Base-by-base conservation (phyloP, 2,329 filamentous ascomycete genomes). In the Pseudonectria foliicola region DNA sequence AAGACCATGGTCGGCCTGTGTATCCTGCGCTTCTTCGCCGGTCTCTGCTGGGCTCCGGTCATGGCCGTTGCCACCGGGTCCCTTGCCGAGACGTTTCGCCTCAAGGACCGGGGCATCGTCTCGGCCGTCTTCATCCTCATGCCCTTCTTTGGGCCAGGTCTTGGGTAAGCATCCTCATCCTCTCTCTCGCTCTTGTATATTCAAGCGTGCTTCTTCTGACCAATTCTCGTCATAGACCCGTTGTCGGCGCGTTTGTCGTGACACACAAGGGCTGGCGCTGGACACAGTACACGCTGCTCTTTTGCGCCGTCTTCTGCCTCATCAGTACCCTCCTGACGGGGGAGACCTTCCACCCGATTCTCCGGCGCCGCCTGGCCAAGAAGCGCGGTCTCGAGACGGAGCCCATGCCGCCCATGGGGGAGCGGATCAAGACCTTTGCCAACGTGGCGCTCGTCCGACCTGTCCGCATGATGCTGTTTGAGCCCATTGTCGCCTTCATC, bases 401-500 rank as follows among this genome's bases (percentile, higher is more conserved):
- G 1, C 42, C 45, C 0, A 32, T 33, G 0, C 49, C 54, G 0
- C 53, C 62, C 0, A 11, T 57, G 4, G 7, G 30, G 1, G 33
- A 46, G 7, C 54, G 48, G 4, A 29, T 63, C 16, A 46, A 43
- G 13, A 13, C 41, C 2, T 69, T 72, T 38, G 40, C 67, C 3
- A 56, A 63, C 0, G 54, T 65, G 1, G 64, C 67, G 2, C 51
- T 75, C 2, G 40, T 72, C 12, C 62, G 73, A 10, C 75, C 75
- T 0, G 13, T 78, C 1, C 64, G 68, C 29, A 77, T 84, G 65
- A 62, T 82, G 7, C 50, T 77, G 27, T 68, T 70, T 1, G 79
- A 83, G 46, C 77, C 78, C 3, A 79, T 83, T 25, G 71, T 81
- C 2, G 68, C 70, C 10, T 74, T 78, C 35, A 54, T 67, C 25